phyloP scores from a whole-genome alignment of 163 green algal genomes.

The Scenedesmus sp. region DNA sequence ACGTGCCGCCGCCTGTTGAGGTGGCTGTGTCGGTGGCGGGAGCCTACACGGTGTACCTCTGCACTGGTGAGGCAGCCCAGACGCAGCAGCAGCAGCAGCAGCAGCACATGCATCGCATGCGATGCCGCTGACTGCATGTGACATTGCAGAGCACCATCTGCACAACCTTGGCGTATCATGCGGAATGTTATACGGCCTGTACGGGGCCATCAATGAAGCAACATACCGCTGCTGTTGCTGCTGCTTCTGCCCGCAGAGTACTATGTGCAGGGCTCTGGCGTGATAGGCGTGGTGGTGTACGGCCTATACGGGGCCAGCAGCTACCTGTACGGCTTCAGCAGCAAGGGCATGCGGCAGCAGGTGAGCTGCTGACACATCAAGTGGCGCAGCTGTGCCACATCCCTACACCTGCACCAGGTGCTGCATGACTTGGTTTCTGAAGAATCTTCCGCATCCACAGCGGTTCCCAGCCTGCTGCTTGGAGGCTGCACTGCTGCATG shows the following conservation, averaged over 20 bases:
- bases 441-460: no score
- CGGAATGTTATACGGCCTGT: slow-evolving; percentile 89
- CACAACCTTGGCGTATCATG: slow-evolving; percentile 85
- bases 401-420: no score
- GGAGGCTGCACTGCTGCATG: no score
- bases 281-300: slow-evolving; percentile 90
- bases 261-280: slow-evolving; percentile 77
- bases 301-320: slow-evolving; percentile 87
- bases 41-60: slow-evolving; percentile 88
- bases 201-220: slow-evolving; percentile 78
- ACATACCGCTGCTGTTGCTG: not conserved
- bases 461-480: no score
- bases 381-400: no score
- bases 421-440: no score
- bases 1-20: slow-evolving; percentile 63
- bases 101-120: not conserved
- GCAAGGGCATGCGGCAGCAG: slow-evolving; percentile 19
- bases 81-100: no score
- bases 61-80: slow-evolving; percentile 67
- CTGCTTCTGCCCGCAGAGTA: slow-evolving; percentile 45
- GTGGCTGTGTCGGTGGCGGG: slow-evolving; percentile 79
- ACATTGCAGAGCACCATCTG: slow-evolving; percentile 26
- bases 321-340: slow-evolving; percentile 81
- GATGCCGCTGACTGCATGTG: not conserved
- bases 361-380: not conserved